These are phyloP conservation scores for Myriangium duriaei DNA, from an alignment of 2,329 filamentous ascomycete genomes.

Conservation along the genomic window DNA sequence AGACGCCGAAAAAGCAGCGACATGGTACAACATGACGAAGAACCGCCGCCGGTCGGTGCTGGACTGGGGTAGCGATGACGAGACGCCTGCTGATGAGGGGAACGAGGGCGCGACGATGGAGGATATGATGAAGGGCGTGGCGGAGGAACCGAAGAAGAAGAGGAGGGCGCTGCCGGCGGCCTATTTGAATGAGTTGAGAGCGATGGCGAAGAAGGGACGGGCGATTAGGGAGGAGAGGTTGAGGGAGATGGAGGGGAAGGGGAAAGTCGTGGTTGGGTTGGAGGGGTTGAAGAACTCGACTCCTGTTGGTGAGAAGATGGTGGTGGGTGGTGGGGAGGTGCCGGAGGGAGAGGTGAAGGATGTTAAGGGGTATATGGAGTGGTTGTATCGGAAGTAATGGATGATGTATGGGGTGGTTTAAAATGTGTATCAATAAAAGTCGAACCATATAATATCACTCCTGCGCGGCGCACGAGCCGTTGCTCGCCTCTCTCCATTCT, in stretches of 20 bases:
- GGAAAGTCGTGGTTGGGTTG: slow-evolving; percentile 23
- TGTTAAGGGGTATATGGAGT: slow-evolving; percentile 15
- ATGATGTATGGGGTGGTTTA: too few relatives aligned
- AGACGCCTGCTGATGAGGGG: background rate
- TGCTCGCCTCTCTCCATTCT: too few relatives aligned
- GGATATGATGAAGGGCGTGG: slow-evolving; percentile 8
- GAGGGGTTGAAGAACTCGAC: background rate
- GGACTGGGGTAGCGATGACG: slow-evolving; percentile 10
- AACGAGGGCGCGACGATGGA: background rate
- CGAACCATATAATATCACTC: too few relatives aligned
- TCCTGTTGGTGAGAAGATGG: too few relatives aligned
- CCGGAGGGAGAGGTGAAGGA: slow-evolving; percentile 13
- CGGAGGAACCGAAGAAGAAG: slow-evolving; percentile 27
- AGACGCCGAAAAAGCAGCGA: slow-evolving; percentile 28
- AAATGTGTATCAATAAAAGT: too few relatives aligned
- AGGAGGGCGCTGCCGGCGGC: slow-evolving; percentile 26
- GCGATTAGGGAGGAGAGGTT: slow-evolving; percentile 45
- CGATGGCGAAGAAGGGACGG: slow-evolving; percentile 44
- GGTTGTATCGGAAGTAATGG: slow-evolving; percentile 13
- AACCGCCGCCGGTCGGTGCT: slow-evolving; percentile 41
- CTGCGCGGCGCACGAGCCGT: too few relatives aligned
- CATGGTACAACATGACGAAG: slow-evolving; percentile 46
- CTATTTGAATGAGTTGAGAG: slow-evolving; percentile 34
- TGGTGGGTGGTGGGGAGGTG: slow-evolving; percentile 1
- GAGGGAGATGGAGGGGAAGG: slow-evolving; percentile 35